These are phyloP conservation scores for Carex kokanica DNA, from an alignment of 176 grass and related monocot genomes.

Conservation along the genomic window DNA sequence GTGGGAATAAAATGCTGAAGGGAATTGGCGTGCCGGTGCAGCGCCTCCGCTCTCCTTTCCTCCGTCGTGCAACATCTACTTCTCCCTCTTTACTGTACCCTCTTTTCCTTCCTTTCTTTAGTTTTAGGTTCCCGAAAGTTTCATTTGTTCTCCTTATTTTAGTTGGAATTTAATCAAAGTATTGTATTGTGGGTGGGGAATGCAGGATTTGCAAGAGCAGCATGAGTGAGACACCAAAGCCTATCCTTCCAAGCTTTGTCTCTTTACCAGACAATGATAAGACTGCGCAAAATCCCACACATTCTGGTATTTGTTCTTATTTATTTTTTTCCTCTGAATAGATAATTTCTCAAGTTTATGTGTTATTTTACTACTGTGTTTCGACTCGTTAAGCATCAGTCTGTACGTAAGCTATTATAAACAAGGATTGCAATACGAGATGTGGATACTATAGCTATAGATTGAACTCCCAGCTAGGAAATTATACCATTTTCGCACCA, in stretches of 20 bases:
- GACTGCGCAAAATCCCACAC: not conserved
- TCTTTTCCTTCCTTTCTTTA: not conserved
- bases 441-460: not conserved
- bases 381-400: not conserved
- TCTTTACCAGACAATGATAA: not conserved
- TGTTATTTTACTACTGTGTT: not conserved
- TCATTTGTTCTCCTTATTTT: not conserved
- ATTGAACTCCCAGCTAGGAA: not conserved
- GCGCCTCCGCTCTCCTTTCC: slow-evolving; percentile 15
- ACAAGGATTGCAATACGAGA: not conserved
- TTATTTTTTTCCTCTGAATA: not conserved
- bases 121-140: not conserved
- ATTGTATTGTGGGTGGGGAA: not conserved
- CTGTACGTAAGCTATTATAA: not conserved
- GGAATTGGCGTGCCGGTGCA: not conserved
- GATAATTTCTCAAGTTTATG: not conserved
- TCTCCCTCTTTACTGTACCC: not conserved
- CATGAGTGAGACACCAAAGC: slow-evolving; percentile 63
- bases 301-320: not conserved
- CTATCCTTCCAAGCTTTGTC: slow-evolving; percentile 31
- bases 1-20: slow-evolving; percentile 15
- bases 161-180: not conserved
- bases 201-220: slow-evolving; percentile 49
- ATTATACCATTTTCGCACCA: not conserved
- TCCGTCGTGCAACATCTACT: not conserved